These are phyloP conservation scores for Fusarium equiseti DNA, from an alignment of 2,329 filamentous ascomycete species.

Conservation along the genomic window DNA sequence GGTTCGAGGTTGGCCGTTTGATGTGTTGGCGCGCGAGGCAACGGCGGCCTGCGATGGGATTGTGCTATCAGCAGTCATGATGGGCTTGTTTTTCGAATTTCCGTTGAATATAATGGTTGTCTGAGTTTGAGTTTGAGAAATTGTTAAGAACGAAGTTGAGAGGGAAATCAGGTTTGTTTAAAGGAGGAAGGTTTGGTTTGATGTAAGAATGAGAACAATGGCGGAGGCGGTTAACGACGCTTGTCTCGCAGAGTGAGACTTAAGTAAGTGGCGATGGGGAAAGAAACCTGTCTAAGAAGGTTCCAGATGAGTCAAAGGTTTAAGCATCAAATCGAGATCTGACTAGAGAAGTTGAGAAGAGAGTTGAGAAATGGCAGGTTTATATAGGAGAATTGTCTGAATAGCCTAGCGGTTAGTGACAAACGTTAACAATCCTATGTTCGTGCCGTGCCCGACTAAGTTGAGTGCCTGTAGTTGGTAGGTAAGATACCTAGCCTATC, in stretches of 20 bases:
- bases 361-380: constrained; percentile 1
- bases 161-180: background rate
- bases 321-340: background rate
- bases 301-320: constrained; percentile 23
- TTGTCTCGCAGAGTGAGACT: constrained; percentile 21
- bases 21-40: constrained; percentile 42
- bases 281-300: constrained; percentile 9
- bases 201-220: constrained; percentile 17
- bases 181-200: background rate
- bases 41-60: constrained; percentile 22
- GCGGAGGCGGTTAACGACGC: constrained; percentile 12
- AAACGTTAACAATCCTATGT: constrained; percentile 8
- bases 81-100: constrained; percentile 16
- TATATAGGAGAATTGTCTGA: constrained; percentile 32
- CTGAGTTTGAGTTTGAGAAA: background rate
- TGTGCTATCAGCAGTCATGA: constrained; percentile 49
- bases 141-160: background rate
- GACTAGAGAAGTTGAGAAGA: constrained; percentile 4
- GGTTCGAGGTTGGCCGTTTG: constrained; percentile 57
- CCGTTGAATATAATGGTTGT: background rate
- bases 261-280: constrained; percentile 23
- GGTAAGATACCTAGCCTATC: constrained; percentile 11
- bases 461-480: background rate
- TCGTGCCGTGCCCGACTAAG: background rate
- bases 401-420: constrained; percentile 1